Base-by-base conservation (phyloP, 2,329 filamentous ascomycete genomes). In the Aspergillus viridinutans region DNA sequence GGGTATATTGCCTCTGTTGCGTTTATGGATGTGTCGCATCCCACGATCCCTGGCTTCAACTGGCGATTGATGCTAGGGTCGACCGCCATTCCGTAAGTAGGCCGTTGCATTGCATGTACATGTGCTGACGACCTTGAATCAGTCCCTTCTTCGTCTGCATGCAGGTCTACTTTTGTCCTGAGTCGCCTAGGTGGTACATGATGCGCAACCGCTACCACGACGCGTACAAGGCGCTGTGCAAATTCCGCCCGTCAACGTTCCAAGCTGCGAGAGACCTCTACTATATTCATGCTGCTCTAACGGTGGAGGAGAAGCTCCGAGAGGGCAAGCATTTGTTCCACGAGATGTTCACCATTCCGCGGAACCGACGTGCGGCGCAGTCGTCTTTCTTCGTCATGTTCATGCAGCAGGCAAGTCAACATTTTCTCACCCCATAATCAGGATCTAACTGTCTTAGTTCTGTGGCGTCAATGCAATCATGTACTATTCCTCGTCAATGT, bases 51-150 rank as follows among this genome's bases (percentile, higher is more conserved):
- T 23, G 83, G 85, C 26, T 78, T 81, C 26, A 75, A 85, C 61
- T 90, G 87, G 87, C 82, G 87, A 29, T 75, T 89, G 32, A 88
- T 89, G 84, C 81, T 90, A 66, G 85, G 81, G 2, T 88, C 85
- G 7, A 86, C 87, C 7, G 81, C 88, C 61, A 78, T 88, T 1
- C 83, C 84, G 20, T 55, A 51, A 50, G 53, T 49, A 29, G n/a
- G 3, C 81, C 83, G 20, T 70, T 23, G 21, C 8, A 25, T 45
- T 20, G 8, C 10, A 23, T 40, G 1, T 25, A 14, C 43, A 54
- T 5, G 17, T 29, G 21, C 45, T 54, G 10, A 54, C 32, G 2
- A 2, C 20, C 4, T 7, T 17, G 32, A 3, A 38, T 38, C 12
- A 55, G 53, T 5, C 69, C 70, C 2, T 45, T 88, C 6, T 64